Conservation (phyloP, 2,329 filamentous ascomycete genomes). For the Mycogone perniciosa region DNA sequence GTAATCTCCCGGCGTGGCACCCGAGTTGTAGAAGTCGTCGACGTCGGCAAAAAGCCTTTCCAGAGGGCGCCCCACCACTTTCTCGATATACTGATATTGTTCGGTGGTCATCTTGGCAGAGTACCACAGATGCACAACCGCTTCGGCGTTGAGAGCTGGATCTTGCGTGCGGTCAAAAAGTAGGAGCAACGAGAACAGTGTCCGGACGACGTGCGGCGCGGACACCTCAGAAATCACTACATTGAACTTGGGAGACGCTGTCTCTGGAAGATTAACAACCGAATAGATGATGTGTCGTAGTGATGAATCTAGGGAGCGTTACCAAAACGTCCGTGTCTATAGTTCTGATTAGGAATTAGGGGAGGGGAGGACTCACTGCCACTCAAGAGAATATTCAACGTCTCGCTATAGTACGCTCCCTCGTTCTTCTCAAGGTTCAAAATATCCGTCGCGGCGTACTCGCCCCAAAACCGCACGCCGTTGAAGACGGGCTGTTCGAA, state of each 20-base stretch:
- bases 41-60: background rate
- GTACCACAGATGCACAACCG: constrained; percentile 22
- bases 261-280: constrained; percentile 16
- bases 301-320: constrained; percentile 12
- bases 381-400: constrained; percentile 18
- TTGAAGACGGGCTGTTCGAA: background rate
- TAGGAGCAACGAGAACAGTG: constrained; percentile 13
- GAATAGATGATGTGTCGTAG: constrained; percentile 23
- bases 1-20: too few relatives aligned
- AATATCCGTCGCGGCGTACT: constrained; percentile 20
- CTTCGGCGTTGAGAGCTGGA: constrained; percentile 17
- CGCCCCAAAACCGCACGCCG: constrained; percentile 13
- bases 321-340: background rate
- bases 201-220: constrained; percentile 1
- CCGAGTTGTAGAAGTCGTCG: background rate
- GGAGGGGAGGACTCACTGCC: constrained; percentile 16
- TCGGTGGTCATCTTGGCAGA: constrained; percentile 16
- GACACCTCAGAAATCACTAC: constrained; percentile 12
- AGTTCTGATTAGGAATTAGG: too few relatives aligned
- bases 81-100: constrained; percentile 11
- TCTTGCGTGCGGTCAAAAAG: constrained; percentile 13
- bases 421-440: constrained; percentile 23
- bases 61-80: constrained; percentile 3
- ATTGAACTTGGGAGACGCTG: constrained; percentile 12
- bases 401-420: constrained; percentile 17